These are phyloP conservation scores for Candida ascalaphidarum DNA, from an alignment of 805 yeast genomes.

Conservation along the genomic window DNA sequence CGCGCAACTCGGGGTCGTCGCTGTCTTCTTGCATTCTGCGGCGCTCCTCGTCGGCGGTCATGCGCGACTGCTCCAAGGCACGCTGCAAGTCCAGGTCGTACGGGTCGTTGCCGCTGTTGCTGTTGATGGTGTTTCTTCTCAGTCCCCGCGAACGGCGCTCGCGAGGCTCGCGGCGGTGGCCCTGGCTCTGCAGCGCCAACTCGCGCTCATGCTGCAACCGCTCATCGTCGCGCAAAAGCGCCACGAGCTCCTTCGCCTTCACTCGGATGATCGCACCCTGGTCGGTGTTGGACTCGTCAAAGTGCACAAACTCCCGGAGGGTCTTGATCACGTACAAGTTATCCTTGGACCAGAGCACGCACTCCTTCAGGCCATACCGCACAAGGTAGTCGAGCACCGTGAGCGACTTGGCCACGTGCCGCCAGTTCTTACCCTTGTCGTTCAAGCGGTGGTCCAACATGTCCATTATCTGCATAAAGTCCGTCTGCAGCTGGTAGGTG, in stretches of 20 bases:
- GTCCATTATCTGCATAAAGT: slow-evolving; percentile 85
- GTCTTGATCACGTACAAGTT: slow-evolving; percentile 85
- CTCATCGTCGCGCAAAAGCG: slow-evolving; percentile 75
- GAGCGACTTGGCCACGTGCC: slow-evolving; percentile 88
- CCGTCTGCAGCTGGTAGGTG: slow-evolving; percentile 61
- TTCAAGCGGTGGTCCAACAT: slow-evolving; percentile 86
- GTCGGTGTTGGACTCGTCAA: slow-evolving; percentile 71
- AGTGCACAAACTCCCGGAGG: slow-evolving; percentile 77
- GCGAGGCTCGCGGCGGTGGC: slow-evolving; percentile 8
- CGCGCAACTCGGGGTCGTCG: slow-evolving; percentile 54
- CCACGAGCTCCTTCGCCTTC: slow-evolving; percentile 81
- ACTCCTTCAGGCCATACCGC: slow-evolving; percentile 78
- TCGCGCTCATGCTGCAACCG: slow-evolving; percentile 65
- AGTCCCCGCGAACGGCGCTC: slow-evolving; percentile 20
- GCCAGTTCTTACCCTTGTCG: slow-evolving; percentile 96
- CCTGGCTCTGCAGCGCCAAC: slow-evolving; percentile 16
- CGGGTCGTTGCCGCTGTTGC: slow-evolving; percentile 19
- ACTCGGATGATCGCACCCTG: slow-evolving; percentile 83
- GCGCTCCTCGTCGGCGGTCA: slow-evolving; percentile 81
- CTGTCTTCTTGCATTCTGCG: slow-evolving; percentile 37
- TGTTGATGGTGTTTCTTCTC: slow-evolving; percentile 10
- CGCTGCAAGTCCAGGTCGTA: slow-evolving; percentile 70
- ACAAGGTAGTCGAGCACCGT: slow-evolving; percentile 85
- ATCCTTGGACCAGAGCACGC: slow-evolving; percentile 87
- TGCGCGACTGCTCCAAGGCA: slow-evolving; percentile 72